These are phyloP conservation scores for Leccinum subgranulosum DNA, from an alignment of 768 basidiomycete genomes.

Conservation along the genomic window DNA sequence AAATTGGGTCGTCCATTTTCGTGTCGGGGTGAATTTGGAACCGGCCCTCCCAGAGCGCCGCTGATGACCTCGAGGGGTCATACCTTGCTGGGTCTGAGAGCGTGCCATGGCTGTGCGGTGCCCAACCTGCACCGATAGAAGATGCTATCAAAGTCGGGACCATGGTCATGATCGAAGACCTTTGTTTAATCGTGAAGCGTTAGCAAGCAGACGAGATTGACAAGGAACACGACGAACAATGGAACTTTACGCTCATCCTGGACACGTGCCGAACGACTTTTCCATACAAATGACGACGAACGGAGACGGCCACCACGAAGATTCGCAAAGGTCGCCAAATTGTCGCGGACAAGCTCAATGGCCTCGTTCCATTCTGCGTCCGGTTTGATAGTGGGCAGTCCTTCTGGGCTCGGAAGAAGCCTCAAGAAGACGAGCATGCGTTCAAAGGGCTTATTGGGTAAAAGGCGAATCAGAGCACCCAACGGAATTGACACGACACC, in stretches of 20 bases:
- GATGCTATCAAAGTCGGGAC: constrained; percentile 71
- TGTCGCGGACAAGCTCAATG: constrained; percentile 79
- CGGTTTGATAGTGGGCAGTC: constrained; percentile 58
- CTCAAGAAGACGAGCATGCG: constrained; percentile 50
- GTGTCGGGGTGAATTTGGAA: constrained; percentile 89
- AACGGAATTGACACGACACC: constrained; percentile 87
- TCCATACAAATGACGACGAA: constrained; percentile 80
- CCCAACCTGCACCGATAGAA: constrained; percentile 68
- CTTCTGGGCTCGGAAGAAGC: constrained; percentile 60
- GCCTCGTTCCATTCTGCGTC: constrained; percentile 76
- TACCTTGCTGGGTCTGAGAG: constrained; percentile 72
- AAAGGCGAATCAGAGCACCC: constrained; percentile 72
- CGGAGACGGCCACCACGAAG: constrained; percentile 88
- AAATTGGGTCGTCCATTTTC: constrained; percentile 55
- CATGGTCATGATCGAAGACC: constrained; percentile 73
- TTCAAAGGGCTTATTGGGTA: constrained; percentile 82
- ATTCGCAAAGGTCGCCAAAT: constrained; percentile 76
- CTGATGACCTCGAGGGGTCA: constrained; percentile 78
- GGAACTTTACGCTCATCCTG: constrained; percentile 44
- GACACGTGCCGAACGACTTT: constrained; percentile 64
- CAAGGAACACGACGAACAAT: constrained; percentile 41
- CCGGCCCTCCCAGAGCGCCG: constrained; percentile 81
- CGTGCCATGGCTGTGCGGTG: constrained; percentile 51
- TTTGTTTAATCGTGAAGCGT: constrained; percentile 32
- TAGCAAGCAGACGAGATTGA: constrained; percentile 7